Conservation (phyloP, 1,139 yeast genomes). For the Sugiyamaella pinicola region DNA sequence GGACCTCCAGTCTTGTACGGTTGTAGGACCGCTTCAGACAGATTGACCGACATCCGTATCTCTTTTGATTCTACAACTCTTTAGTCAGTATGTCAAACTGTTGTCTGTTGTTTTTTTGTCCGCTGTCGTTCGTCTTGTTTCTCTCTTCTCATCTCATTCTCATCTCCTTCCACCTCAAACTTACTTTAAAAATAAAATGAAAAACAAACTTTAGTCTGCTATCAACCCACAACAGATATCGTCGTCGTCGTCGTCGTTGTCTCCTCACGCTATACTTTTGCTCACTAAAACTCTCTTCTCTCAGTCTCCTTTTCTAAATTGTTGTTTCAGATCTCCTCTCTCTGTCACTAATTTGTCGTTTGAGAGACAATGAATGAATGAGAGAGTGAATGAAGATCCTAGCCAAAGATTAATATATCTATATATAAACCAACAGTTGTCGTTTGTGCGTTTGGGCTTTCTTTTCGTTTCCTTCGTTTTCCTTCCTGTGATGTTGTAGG, state of each 20-base stretch:
- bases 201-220: too few species aligned
- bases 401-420: neutral
- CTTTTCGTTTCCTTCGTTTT: too few species aligned
- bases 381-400: neutral
- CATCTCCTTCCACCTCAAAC: neutral
- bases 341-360: too few species aligned
- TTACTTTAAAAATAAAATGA: neutral
- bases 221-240: neutral
- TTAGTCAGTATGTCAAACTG: too few species aligned
- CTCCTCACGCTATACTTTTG: too few species aligned
- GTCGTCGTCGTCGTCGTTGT: too few species aligned
- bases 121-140: neutral
- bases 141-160: neutral
- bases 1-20: slow-evolving; percentile 11
- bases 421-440: too few species aligned
- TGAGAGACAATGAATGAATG: neutral
- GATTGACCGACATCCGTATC: slow-evolving; percentile 18
- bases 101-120: neutral
- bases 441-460: too few species aligned
- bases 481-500: too few species aligned
- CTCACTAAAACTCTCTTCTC: neutral
- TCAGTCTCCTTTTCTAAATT: neutral
- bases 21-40: slow-evolving; percentile 15
- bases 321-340: neutral
- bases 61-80: neutral